Base-by-base conservation (phyloP, 176 grass and related monocot genomes). In the Themeda triandra region DNA sequence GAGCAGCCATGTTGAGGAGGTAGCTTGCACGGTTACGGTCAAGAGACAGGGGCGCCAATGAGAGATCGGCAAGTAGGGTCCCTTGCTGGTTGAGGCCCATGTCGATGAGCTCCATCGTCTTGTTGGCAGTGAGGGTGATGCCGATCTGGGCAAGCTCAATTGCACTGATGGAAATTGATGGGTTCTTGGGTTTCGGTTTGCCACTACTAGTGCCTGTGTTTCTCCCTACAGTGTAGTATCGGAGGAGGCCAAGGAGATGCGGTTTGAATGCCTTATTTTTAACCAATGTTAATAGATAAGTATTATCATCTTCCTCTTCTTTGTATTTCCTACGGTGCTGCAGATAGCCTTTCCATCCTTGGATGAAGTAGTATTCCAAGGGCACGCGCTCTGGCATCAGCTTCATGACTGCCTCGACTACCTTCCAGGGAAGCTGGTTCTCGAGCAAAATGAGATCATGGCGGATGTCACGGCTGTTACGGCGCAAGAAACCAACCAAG, bases 381-480 rank as follows among this genome's bases (percentile, higher is more conserved):
- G 14, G 14, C 24, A n/a, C 46, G 1, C 2, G 9, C 37, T 6
- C 37, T 5, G 6, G 0, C 19, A 5, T 23, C 19, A 56, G 36
- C 10, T 3, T 4, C 29, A 76, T 36, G 4, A 76, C 11, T 0
- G 49, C 0, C 49, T 58, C 1, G 0, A 76, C 49, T 19, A 76
- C 48, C 0, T 2, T 2, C 73, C 73, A 76, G 3, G 73, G 75
- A 56, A 78, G 32, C 75, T 78, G 75, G 56, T 78, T 78, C 56
- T 78, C 75, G 0, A 78, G 75, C 3, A 78, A 35, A 23, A 10
- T 19, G 13, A 78, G 2, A 2, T 78, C 75, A 27, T 63, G 33
- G 0, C 1, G 0, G 56, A 71, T 42, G 37, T 8, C 23, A 2
- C 1, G 3, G 23, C 6, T 0, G 1, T 71, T 44, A 6, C 4